Evolutionary conservation across 257 asterid species (phyloP), one percentile per base, ranked within the genome.

Genomic region (Ehretia macrophylla): DNA sequence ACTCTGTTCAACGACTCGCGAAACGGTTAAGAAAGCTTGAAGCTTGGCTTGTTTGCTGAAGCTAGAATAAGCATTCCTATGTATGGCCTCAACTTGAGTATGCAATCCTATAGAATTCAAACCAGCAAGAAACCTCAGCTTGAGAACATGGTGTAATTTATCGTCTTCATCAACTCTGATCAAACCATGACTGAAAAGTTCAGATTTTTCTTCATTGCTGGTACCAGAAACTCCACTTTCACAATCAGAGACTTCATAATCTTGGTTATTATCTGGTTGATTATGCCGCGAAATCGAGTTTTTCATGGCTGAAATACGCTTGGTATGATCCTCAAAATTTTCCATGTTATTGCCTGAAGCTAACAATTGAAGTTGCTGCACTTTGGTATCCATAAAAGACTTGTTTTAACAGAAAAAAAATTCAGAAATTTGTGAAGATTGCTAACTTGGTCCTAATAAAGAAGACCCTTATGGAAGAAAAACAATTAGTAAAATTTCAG

Each of bases 1-100:
- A 32, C 44, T 46, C 60, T 61, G 17, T 37, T 57, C 60, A 18
- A 40, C n/a, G 9, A 65, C 67, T 21, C 21, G 0, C 5, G 51
- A 40, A 21, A 69, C 47, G 3, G 61, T 17, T 17, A 14, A 12
- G 39, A 61, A 74, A 17, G 61, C 14, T 16, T 46, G 60, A 17
- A 61, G 38, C 50, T 54, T 69, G 27, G 76, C 68, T 58, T 32
- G 59, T 14, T 38, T 32, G 5, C 13, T 40, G 6, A 12, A 17
- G 37, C 55, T 32, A 0, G 68, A 53, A 54, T 32, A 32, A 5
- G 11, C 18, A 32, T 56, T 58, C 40, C 18, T 35, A 27, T 74
- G 69, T 16, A 74, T 66, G 0, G 69, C 72, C 51, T 37, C 60
- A 32, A 74, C 62, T 17, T n/a, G 10, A 1, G 72, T 27, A 11